Evolutionary conservation across 345 rosid species (phyloP), one percentile per base, ranked within the genome.

Genomic region (Draba incana): DNA sequence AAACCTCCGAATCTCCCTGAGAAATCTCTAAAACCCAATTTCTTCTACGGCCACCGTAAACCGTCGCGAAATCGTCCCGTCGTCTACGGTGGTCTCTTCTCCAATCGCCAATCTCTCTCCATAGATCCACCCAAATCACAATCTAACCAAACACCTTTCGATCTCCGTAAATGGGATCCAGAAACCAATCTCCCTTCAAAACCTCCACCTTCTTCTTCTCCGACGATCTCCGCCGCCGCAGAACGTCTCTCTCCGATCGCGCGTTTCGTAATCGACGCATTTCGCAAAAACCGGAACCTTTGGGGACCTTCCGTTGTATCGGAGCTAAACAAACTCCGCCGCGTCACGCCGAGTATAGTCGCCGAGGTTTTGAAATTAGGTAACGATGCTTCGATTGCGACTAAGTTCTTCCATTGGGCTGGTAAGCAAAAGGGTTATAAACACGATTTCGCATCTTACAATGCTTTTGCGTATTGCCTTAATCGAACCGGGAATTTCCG

Each of bases 331-430:
- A 91, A 93, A 74, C 99, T 93, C 66, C 99, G 96, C 24, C 88
- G 97, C 14, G 88, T 93, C 41, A 93, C 95, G 24, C 85, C 97
- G 4, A 71, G 80, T 37, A 86, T 84, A 5, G 95, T 93, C 44
- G 81, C 96, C 0, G 97, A 93, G 75, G 96, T 93, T 31, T 75
- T 93, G 48, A 93, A 86, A 67, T 66, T 74, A 41, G 89, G 85
- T 3, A 82, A 57, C 47, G 62, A 81, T 72, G 84, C 96, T 33
- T 69, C 68, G 1, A 25, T 87, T 3, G 94, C 92, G 25, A 69
- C 98, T n/a, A 88, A 86, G 79, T 87, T 90, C 85, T 93, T 93
- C 70, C 87, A 81, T 63, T 90, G 98, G 97, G 96, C 95, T 5
- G 97, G 96, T 44, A 90, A 86, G 77, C 97, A 93, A 15, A 93